Evolutionary conservation across 1,284 basidiomycete genomes (phyloP), one percentile per base, ranked within the genome.

Genomic region (Marasmius oreades): DNA sequence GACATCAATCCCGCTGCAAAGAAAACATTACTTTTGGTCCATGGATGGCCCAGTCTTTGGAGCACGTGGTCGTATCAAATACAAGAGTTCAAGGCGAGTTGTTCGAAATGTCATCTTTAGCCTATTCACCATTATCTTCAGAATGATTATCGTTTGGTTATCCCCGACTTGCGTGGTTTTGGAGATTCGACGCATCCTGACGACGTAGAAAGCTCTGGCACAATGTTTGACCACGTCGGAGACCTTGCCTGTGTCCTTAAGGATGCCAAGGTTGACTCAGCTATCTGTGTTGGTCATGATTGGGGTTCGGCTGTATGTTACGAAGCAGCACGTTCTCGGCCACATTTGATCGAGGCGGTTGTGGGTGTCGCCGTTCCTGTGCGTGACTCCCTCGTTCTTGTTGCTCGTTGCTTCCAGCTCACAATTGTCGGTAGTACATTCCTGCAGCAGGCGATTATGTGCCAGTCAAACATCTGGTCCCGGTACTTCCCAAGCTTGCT

Each of bases 1-100:
- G 79, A 89, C 44, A 64, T 87, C 51, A 88, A 88, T 60, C 75
- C 80, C 6, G 59, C 58, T 1, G 79, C 79, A 3, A 65, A 76
- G 33, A 70, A 69, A 12, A 79, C 83, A 0, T 67, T 89, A 5
- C 39, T 90, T 23, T 77, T 90, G 75, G 81, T 88, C 0, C 88
- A 90, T 62, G 88, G 87, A 2, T 90, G 87, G 87, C 88, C 87
- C 1, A 77, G 82, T 62, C 67, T 88, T 6, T 90, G 87, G 88
- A 83, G 80, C 53, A 80, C 79, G 22, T 90, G 87, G 88, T 76
- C 80, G 23, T 77, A 77, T 44, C 87, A 90, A 63, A 87, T 90
- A 12, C 69, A 80, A 53, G 78, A 81, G 58, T 84, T 89, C 66
- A 67, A 82, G 70, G 86, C 80, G 61, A n/a, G n/a, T n/a, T 22